These are phyloP conservation scores for Blumeria hordei DNA, from an alignment of 2,329 filamentous ascomycete genomes.

Conservation along the genomic window DNA sequence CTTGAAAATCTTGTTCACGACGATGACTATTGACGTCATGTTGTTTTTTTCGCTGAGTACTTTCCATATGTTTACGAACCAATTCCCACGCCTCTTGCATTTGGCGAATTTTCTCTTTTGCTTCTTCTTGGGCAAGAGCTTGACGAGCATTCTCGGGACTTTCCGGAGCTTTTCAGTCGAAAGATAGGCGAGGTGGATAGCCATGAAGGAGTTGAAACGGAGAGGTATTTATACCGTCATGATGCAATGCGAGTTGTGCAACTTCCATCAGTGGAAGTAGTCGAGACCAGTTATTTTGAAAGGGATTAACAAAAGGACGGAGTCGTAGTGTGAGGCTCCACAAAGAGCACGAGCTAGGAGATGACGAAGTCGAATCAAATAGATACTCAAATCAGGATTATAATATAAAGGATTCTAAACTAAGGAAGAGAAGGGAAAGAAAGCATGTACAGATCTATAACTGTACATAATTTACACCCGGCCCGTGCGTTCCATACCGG, in stretches of 20 bases:
- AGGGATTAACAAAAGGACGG: not conserved
- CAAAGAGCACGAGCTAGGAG: too few relatives aligned
- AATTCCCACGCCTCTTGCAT: not conserved
- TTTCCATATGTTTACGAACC: not conserved
- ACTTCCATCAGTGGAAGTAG: not conserved
- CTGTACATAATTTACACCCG: too few relatives aligned
- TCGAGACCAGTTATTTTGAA: not conserved
- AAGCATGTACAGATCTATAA: too few relatives aligned
- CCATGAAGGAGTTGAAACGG: not conserved
- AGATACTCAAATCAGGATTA: too few relatives aligned
- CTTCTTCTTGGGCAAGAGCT: not conserved
- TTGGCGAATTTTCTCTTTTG: not conserved
- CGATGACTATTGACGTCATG: not conserved
- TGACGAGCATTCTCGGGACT: not conserved
- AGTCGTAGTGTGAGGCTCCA: too few relatives aligned
- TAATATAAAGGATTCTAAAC: too few relatives aligned
- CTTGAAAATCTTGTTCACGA: not conserved
- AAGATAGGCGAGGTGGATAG: not conserved
- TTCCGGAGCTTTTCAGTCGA: not conserved
- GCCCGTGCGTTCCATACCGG: too few relatives aligned
- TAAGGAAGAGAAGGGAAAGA: too few relatives aligned
- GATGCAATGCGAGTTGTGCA: not conserved
- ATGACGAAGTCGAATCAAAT: too few relatives aligned
- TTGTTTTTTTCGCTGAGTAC: not conserved
- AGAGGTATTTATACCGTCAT: not conserved